Base-by-base conservation (phyloP, 1,284 basidiomycete species). In the Apiotrichum mycotoxinovorans region DNA sequence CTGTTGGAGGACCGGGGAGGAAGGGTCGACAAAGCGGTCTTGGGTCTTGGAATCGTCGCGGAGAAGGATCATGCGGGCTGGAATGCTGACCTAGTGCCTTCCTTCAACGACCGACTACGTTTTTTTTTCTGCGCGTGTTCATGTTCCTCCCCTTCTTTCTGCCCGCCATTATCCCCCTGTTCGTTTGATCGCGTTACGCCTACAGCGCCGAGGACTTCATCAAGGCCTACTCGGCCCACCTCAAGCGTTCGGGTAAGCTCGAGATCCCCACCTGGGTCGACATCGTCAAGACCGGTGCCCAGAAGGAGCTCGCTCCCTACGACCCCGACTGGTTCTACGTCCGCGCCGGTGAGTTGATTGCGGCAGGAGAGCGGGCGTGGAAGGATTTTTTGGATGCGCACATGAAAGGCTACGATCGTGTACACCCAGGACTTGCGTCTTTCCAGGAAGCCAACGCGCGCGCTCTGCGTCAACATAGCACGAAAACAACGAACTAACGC, bases 261-360 rank as follows among this genome's bases (percentile, higher is more conserved):
- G 95, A 99, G 83, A 91, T 99, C 67, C 95, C 95, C 71, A 89
- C 87, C 80, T 99, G 96, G 96, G 95, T 93, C 62, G 95, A 99
- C 81, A 84, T 97, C 72, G 95, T 98, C 79, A 99, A 99, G 85
- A 99, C 95, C 61, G 96, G 92, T 76, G 81, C 89, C 64, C 95
- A 84, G 85, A 98, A 98, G 83, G 95, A 99, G 83, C 91, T 95
- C 66, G 94, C 94, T 54, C 95, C 95, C 58, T 98, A 98, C 82
- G 93, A 98, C 81, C 90, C 91, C 52, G 96, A 98, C 81, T 99
- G 95, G 95, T 99, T 87, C 85, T 98, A 98, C 82, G 84, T 96
- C 76, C 92, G 95, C 72, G 90, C 94, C 80, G 93, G 93, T 94
- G 74, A 73, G 85, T 79, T 30, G 20, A 43, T 18, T 15, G 22